Evolutionary conservation across 305 asterid species (phyloP).

Genomic region (Fraxinus nigra): DNA sequence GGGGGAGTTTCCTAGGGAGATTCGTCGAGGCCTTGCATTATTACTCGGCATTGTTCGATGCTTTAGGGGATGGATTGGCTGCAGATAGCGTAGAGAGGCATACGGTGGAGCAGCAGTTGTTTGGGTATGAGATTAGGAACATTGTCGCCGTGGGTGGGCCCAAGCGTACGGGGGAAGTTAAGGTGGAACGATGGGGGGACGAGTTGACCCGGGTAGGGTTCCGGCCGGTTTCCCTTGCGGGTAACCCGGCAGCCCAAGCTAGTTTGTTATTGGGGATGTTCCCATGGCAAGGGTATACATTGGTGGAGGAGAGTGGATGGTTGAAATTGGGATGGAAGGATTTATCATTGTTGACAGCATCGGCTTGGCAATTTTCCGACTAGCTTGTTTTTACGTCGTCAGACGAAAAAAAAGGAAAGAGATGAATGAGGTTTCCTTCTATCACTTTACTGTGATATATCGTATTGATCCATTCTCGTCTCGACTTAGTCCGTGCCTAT

Average conservation of each 20-base stretch:
- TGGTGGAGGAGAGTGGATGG: conserved; percentile 87
- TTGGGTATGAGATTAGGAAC: conserved; percentile 80
- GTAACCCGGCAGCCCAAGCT: conserved; percentile 80
- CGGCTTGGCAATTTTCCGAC: conserved; percentile 80
- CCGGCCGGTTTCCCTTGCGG: conserved; percentile 61
- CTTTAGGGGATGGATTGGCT: conserved; percentile 75
- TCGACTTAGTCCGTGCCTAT: background rate
- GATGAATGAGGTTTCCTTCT: background rate
- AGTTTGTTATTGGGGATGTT: conserved; percentile 82
- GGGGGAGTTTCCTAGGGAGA: conserved; percentile 66
- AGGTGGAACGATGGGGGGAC: conserved; percentile 80
- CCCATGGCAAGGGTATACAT: conserved; percentile 85
- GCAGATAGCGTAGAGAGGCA: conserved; percentile 78
- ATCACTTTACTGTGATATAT: background rate
- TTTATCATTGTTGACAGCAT: conserved; percentile 77
- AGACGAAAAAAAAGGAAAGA: background rate
- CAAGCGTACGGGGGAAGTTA: conserved; percentile 70
- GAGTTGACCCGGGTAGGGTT: conserved; percentile 62
- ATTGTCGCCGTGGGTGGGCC: conserved; percentile 87
- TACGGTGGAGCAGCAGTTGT: conserved; percentile 81
- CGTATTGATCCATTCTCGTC: background rate
- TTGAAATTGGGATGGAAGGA: conserved; percentile 92
- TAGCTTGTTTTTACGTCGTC: conserved; percentile 3
- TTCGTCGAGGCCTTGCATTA: conserved; percentile 93
- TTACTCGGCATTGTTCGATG: conserved; percentile 84